Evolutionary conservation across 306 rosid genomes (phyloP), one percentile per base, ranked within the genome.

Genomic region (Prunus salicina): DNA sequence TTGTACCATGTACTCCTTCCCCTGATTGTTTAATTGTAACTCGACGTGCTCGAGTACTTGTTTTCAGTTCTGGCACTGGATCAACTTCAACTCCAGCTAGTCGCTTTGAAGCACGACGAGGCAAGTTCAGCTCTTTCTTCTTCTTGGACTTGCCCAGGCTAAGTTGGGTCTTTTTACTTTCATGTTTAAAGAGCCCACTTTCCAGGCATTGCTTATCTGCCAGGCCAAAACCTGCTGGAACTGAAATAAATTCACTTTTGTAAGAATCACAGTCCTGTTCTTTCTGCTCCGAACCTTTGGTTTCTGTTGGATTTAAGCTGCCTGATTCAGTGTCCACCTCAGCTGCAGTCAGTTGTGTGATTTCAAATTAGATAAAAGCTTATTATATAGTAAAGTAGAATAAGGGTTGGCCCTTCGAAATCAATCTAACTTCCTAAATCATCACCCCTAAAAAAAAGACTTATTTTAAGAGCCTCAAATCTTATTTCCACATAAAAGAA

Each of bases 21-120:
- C 55, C 60, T 2, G 83, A 73, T 72, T 74, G 81, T 84, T 85
- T 87, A 60, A 9, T 81, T n/a, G 78, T 70, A 69, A 22, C 69
- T 76, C 80, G 83, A n/a, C 80, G 81, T 22, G 82, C 75, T 46
- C 83, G 85, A 28, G 73, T 78, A 47, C 78, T 82, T 65, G 85
- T 64, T 86, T 79, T 79, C 64, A 87, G 85, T 75, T 88, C 93
- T 38, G 83, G 90, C 41, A 81, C 70, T 3, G 89, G 86, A 78
- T 83, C 99, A 79, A 78, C 77, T 80, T 87, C 82, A 79, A 90
- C 85, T 66, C 96, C 97, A 82, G 99, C 97, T 73, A 95, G 85
- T 77, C 99, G 92, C 84, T 90, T 95, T 43, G 99, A 95, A 66
- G 88, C 80, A 49, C 99, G 97, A 3, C 92, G 87, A 60, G 96